Evolutionary conservation across 2,329 filamentous ascomycete species (phyloP).

Genomic region (Verticillium dahliae): DNA sequence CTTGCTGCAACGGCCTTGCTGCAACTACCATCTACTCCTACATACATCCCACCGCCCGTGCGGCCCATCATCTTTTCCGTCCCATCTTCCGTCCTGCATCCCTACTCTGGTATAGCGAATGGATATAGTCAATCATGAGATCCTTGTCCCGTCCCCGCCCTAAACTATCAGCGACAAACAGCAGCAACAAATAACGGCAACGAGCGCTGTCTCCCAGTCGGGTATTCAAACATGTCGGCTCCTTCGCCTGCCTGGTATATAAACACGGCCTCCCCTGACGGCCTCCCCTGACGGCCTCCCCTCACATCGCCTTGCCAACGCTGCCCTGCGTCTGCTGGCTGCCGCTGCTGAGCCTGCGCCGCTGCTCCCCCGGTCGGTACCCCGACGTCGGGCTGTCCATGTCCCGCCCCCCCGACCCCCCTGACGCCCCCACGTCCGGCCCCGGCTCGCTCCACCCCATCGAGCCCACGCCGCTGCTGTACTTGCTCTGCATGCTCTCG

Average conservation of each 20-base stretch:
- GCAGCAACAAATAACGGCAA: background rate
- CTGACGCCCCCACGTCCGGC: slow-evolving; percentile 41
- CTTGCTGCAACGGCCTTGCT: too few species aligned
- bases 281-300: too few species aligned
- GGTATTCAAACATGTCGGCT: background rate
- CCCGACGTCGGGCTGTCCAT: slow-evolving; percentile 17
- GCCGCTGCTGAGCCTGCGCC: slow-evolving; percentile 4
- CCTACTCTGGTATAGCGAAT: background rate
- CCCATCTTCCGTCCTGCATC: background rate
- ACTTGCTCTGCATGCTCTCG: slow-evolving; percentile 36
- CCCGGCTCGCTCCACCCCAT: slow-evolving; percentile 47
- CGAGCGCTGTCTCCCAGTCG: background rate
- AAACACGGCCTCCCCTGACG: too few species aligned
- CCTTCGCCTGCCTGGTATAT: background rate
- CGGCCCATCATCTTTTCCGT: background rate
- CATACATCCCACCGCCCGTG: background rate
- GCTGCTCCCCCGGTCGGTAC: slow-evolving; percentile 8
- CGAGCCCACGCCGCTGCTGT: slow-evolving; percentile 43
- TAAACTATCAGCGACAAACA: background rate
- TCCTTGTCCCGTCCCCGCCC: background rate
- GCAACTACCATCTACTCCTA: too few species aligned
- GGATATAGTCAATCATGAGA: background rate
- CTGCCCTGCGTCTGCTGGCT: slow-evolving; percentile 8
- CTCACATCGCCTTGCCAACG: slow-evolving; percentile 12
- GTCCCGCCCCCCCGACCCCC: slow-evolving; percentile 19